Percentiles rank a stretch among this genome's conserved stretches.
phyloP scores from a whole-genome alignment of 2,329 filamentous ascomycete genomes.

The Botrytis fragariae region DNA sequence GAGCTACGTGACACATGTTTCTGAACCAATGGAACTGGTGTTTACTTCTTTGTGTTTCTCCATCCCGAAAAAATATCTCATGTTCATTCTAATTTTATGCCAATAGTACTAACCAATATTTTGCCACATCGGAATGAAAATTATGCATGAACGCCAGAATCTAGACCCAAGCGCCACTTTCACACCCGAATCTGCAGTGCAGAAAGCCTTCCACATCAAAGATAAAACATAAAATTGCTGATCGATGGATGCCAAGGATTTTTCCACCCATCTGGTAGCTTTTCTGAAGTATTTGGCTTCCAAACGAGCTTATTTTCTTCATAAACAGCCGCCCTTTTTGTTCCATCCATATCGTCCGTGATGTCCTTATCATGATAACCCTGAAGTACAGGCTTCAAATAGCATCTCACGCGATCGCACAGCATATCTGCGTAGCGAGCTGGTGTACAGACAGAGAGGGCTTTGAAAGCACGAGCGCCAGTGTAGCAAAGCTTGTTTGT shows the following conservation, averaged over 20 bases:
- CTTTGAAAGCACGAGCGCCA: conserved; percentile 78
- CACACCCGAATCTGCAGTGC: not conserved
- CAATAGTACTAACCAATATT: not conserved
- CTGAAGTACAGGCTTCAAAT: conserved; percentile 47
- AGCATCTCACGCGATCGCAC: conserved; percentile 70
- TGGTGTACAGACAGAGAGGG: conserved; percentile 78
- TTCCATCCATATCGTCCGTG: not conserved
- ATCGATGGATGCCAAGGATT: conserved; percentile 3
- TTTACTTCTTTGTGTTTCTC: not conserved
- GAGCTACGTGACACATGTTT: not conserved
- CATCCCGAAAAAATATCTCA: not conserved
- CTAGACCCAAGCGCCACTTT: not conserved
- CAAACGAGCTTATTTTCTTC: not conserved
- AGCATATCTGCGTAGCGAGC: conserved; percentile 87
- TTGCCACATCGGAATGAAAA: no score
- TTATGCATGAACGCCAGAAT: not conserved
- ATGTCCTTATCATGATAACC: not conserved
- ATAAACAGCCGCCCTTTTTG: not conserved
- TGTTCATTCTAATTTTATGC: not conserved
- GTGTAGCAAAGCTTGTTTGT: conserved; percentile 78
- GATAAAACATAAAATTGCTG: conserved; percentile 3
- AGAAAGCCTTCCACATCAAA: not conserved
- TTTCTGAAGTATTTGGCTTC: not conserved
- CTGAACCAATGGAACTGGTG: not conserved
- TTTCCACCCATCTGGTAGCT: not conserved